Conservation (phyloP, 1,139 yeast genomes). For the Taiozyma onychis region DNA sequence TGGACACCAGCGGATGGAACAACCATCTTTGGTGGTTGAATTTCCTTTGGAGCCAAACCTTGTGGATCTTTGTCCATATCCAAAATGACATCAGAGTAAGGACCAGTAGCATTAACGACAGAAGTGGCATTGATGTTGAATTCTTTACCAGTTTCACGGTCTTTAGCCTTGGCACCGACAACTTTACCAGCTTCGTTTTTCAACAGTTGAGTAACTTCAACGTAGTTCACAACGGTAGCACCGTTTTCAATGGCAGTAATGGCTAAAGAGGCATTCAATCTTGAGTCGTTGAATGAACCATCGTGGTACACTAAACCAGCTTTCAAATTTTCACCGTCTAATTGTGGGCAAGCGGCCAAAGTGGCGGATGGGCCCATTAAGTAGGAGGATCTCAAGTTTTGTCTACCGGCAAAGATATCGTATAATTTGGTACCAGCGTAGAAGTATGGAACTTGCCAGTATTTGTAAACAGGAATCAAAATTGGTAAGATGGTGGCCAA, state of each 20-base stretch:
- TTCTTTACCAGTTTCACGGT: conserved; percentile 65
- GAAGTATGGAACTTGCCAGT: conserved; percentile 96
- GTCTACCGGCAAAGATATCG: conserved; percentile 89
- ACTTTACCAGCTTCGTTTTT: conserved; percentile 57
- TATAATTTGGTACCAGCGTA: conserved; percentile 89
- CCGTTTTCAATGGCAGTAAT: conserved; percentile 82
- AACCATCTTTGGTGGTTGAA: conserved; percentile 64
- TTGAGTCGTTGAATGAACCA: conserved; percentile 89
- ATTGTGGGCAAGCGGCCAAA: conserved; percentile 78
- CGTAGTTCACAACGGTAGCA: conserved; percentile 85
- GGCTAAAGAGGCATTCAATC: conserved; percentile 86
- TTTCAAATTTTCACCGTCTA: conserved; percentile 73
- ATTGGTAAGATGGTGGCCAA: conserved; percentile 83
- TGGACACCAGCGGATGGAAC: conserved; percentile 96
- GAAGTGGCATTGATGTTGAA: conserved; percentile 61
- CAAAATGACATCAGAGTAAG: conserved; percentile 77
- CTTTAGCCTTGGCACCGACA: conserved; percentile 71
- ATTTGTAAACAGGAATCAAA: conserved; percentile 89
- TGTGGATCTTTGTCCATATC: conserved; percentile 77
- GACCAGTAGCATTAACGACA: conserved; percentile 92
- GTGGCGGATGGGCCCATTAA: conserved; percentile 66
- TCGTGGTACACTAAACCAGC: conserved; percentile 94
- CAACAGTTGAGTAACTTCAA: conserved; percentile 69
- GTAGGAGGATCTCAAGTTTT: conserved; percentile 77
- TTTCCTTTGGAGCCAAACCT: conserved; percentile 53